phyloP scores from a whole-genome alignment of 108 stramenopile species.

The Pinguiococcus pyrenoidosus region DNA sequence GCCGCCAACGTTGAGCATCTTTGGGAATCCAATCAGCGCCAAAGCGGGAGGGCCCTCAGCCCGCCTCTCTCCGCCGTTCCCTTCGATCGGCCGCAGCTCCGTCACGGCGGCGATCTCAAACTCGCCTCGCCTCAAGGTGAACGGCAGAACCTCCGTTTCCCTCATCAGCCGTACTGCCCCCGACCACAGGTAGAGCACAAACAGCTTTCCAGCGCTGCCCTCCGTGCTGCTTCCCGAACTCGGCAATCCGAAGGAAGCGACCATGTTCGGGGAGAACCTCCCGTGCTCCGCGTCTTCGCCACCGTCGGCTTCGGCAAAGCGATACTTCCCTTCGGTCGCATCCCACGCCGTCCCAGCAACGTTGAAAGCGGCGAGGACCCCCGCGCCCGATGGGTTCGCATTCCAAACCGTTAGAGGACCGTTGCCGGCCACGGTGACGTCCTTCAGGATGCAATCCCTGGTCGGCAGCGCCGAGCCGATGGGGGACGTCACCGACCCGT shows the following conservation, averaged over 20 bases:
- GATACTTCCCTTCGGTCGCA: too few species aligned
- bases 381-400: conserved; percentile 13
- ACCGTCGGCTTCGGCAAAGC: too few species aligned
- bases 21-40: conserved; percentile 33
- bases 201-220: conserved; percentile 12
- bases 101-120: conserved; percentile 32
- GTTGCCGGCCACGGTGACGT: conserved; percentile 29
- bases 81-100: conserved; percentile 6
- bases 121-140: conserved; percentile 20
- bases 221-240: too few species aligned
- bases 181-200: too few species aligned
- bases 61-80: too few species aligned
- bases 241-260: too few species aligned
- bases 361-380: conserved; percentile 37
- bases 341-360: conserved; percentile 39
- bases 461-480: conserved; percentile 28
- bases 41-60: too few species aligned
- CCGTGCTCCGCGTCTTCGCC: too few species aligned
- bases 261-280: too few species aligned
- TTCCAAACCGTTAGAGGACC: conserved; percentile 36
- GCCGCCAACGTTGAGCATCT: conserved; percentile 43
- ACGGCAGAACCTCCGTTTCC: conserved; percentile 15
- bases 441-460: conserved; percentile 29
- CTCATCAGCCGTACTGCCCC: too few species aligned
- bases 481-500: conserved; percentile 32